Evolutionary conservation across 2,329 filamentous ascomycete genomes (phyloP), one percentile per base, ranked within the genome.

Genomic region (Calonectria pteridis): DNA sequence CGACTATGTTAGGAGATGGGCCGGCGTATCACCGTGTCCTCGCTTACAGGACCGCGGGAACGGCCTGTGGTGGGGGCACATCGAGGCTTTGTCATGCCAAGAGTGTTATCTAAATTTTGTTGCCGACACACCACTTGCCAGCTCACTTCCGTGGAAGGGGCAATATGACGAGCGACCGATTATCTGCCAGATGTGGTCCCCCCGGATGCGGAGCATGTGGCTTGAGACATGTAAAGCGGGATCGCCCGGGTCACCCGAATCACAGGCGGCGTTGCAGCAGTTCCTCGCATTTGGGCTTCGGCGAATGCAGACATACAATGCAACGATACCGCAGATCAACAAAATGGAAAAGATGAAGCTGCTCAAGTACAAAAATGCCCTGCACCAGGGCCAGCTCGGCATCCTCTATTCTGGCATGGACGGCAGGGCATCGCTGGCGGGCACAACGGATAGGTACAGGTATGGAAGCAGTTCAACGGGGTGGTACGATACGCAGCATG

Each of bases 131-230:
- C 26, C 75, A 0, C 75, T 85, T 0, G 81, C 80, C 2, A 49
- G 55, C 1, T 66, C 71, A 0, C 70, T 84, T 26, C 77, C 79
- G 0, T 72, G 84, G 50, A 81, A 82, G 18, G 77, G 64, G 0
- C 73, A 69, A 0, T 73, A 75, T 6, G 78, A 84, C 14, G 74
- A 81, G 16, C 76, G 78, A 0, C 51, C 76, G 2, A 74, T 81
- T 7, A 83, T 84, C 49, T 86, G 85, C 62, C 82, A 83, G 40
- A 77, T 85, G 7, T 85, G 84, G 81, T 84, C 84, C 3, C 81
- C 82, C 0, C 82, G 84, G 6, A 85, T 86, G 84, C 84, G 85
- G n/a, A 76, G 63, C 1, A 79, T 84, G 75, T 86, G 82, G 79
- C 74, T 78, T 2, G 74, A 77, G 13, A 79, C 67, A 0, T 85